phyloP scores from a whole-genome alignment of 106 monocot species.

The Allium sativum region DNA sequence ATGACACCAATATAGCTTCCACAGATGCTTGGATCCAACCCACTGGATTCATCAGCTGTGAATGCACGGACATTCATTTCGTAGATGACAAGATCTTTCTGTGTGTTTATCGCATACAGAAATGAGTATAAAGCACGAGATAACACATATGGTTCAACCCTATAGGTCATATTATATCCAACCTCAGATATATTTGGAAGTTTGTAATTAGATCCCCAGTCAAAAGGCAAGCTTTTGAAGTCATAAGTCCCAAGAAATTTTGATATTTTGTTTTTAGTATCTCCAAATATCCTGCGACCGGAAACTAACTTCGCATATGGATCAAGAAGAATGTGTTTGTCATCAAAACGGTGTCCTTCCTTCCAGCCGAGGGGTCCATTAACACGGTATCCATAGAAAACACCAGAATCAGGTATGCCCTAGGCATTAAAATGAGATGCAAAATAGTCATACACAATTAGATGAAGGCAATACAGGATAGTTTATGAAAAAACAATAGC shows the following conservation, averaged over 20 bases:
- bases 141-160: background rate
- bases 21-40: conserved; percentile 47
- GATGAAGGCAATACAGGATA: background rate
- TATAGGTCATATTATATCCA: background rate
- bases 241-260: conserved; percentile 79
- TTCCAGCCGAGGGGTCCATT: conserved; percentile 69
- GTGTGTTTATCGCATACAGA: conserved; percentile 11
- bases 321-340: conserved; percentile 62
- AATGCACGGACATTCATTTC: conserved; percentile 97
- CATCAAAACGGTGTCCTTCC: conserved; percentile 82
- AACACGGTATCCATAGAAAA: conserved; percentile 79
- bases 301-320: conserved; percentile 93
- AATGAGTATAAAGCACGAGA: background rate
- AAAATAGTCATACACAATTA: background rate
- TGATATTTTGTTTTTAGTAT: conserved; percentile 38
- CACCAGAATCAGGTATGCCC: conserved; percentile 61
- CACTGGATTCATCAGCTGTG: conserved; percentile 83
- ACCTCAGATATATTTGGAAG: conserved; percentile 93
- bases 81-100: conserved; percentile 92
- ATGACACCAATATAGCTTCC: conserved; percentile 96
- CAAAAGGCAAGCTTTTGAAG: conserved; percentile 54
- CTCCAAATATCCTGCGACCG: conserved; percentile 73
- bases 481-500: background rate
- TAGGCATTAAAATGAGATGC: conserved; percentile 16
- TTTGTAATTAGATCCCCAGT: conserved; percentile 84